Evolutionary conservation across 345 rosid species (phyloP).

Genomic region (Linum trigynum): DNA sequence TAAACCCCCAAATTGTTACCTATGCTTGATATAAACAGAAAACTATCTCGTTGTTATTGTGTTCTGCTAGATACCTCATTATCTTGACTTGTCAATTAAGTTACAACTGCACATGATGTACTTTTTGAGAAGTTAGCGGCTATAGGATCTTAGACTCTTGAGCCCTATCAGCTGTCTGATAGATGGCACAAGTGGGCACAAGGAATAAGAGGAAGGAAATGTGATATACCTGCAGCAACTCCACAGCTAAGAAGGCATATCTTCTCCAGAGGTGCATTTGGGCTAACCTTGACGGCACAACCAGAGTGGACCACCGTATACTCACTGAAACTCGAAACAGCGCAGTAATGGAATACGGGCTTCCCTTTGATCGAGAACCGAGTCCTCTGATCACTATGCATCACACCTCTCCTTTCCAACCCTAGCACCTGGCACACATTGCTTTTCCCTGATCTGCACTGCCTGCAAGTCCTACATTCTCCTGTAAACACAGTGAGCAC

Average conservation of each 20-base stretch:
- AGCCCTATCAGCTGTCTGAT: neutral
- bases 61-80: too few relatives aligned
- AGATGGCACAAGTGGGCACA: neutral
- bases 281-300: constrained; percentile 75
- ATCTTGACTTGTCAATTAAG: too few relatives aligned
- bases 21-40: neutral
- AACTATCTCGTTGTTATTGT: neutral
- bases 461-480: constrained; percentile 64
- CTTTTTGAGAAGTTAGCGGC: too few relatives aligned
- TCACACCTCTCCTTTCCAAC: constrained; percentile 73
- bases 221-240: constrained; percentile 57
- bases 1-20: neutral
- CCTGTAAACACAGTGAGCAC: constrained; percentile 79
- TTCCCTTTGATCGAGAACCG: constrained; percentile 72
- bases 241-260: constrained; percentile 91
- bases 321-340: constrained; percentile 91
- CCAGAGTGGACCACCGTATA: constrained; percentile 90
- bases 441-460: constrained; percentile 69
- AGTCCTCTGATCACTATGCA: constrained; percentile 70
- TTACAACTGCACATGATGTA: too few relatives aligned
- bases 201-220: neutral
- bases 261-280: constrained; percentile 58
- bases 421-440: constrained; percentile 80
- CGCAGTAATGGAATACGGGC: constrained; percentile 78
- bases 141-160: too few relatives aligned